phyloP scores from a whole-genome alignment of 805 yeast genomes.

The Saccharomycopsis vini region DNA sequence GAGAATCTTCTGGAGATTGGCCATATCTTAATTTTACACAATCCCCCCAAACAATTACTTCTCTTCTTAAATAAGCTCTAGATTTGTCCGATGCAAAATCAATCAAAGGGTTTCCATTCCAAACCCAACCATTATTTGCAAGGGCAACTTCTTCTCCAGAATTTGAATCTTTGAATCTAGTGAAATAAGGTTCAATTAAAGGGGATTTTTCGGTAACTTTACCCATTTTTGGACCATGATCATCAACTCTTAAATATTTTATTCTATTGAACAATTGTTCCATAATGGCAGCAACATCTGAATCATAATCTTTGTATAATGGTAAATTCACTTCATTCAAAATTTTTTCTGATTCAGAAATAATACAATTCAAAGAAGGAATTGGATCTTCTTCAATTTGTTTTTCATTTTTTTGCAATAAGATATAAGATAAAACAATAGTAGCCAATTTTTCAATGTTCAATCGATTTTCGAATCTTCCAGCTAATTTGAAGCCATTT shows the following conservation, averaged over 20 bases:
- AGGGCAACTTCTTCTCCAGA: conserved; percentile 58
- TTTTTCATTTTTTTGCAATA: background rate
- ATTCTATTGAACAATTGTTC: conserved; percentile 70
- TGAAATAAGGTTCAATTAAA: conserved; percentile 80
- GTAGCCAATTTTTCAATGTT: conserved; percentile 43
- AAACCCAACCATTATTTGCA: conserved; percentile 97
- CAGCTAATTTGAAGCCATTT: conserved; percentile 37
- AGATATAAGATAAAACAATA: conserved; percentile 23
- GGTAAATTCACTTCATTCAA: conserved; percentile 73
- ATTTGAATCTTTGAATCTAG: conserved; percentile 45
- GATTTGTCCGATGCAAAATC: conserved; percentile 83
- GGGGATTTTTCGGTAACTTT: conserved; percentile 49
- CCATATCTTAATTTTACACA: conserved; percentile 93
- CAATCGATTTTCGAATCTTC: conserved; percentile 46
- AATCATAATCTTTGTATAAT: conserved; percentile 65
- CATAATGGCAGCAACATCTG: conserved; percentile 56
- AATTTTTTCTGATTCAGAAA: conserved; percentile 38
- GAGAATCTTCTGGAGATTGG: conserved; percentile 66
- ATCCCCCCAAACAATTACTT: conserved; percentile 96
- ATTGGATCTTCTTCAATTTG: conserved; percentile 25
- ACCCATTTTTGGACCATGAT: conserved; percentile 76
- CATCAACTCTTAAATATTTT: conserved; percentile 66
- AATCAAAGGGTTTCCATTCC: conserved; percentile 91
- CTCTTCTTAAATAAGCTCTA: conserved; percentile 78
- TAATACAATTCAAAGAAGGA: conserved; percentile 27